These are phyloP conservation scores for Glomus cerebriforme DNA, from an alignment of 192 early-diverging fungal species.

Conservation along the genomic window DNA sequence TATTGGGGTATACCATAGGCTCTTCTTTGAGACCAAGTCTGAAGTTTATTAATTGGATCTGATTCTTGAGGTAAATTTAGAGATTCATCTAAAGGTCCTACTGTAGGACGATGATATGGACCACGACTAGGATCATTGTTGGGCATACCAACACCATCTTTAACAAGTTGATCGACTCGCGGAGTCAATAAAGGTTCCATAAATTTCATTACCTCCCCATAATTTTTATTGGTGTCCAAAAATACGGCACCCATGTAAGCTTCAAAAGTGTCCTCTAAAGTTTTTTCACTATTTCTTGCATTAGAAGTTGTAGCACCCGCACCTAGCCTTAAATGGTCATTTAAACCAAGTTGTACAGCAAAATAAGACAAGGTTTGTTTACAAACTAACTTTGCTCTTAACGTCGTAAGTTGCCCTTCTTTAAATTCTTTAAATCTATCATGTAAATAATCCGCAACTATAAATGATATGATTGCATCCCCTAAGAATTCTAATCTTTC, in stretches of 20 bases:
- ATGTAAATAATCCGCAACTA: slow-evolving; percentile 5
- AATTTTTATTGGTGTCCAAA: neutral
- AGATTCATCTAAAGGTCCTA: neutral
- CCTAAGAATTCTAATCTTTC: neutral
- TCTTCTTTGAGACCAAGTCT: slow-evolving; percentile 4
- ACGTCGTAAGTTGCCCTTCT: neutral
- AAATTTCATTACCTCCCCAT: neutral
- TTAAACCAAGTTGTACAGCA: neutral
- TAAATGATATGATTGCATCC: neutral
- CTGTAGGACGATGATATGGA: neutral
- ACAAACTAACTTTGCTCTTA: slow-evolving; percentile 11
- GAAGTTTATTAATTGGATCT: neutral
- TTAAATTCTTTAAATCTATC: neutral
- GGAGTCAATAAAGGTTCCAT: neutral
- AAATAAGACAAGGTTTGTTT: slow-evolving; percentile 1
- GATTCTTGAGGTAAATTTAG: neutral
- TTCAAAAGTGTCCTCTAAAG: slow-evolving; percentile 11
- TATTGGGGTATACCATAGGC: neutral
- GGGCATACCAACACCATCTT: neutral
- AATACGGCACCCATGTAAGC: slow-evolving; percentile 4
- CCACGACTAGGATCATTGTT: neutral
- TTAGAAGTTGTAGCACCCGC: neutral
- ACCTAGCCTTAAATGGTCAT: neutral
- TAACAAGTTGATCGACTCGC: neutral
- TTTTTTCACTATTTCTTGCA: slow-evolving; percentile 9